Evolutionary conservation across 2,329 filamentous ascomycete species (phyloP), one percentile per base, ranked within the genome.

Genomic region (Aspergillus hortae): DNA sequence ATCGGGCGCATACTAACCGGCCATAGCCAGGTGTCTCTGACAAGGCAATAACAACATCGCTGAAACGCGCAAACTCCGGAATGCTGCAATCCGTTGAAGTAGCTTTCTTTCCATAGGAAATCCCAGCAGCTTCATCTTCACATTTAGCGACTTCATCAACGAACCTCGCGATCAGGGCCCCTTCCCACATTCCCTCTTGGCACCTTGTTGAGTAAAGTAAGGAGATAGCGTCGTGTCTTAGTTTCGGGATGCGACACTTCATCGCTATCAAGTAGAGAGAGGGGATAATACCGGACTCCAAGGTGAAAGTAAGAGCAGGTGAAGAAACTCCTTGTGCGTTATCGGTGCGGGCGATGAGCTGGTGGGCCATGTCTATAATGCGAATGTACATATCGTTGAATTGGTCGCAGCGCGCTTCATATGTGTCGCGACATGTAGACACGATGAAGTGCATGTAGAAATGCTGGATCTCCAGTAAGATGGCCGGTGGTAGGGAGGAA

Each of bases 181-280:
- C 41, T 33, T 51, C 48, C 48, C 48, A 51, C 48, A 51, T 51
- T 6, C 48, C 48, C 27, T 51, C 48, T 10, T 51, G 48, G 12
- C 48, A 51, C 6, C 17, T 15, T 21, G 32, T 46, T 9, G 10
- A 17, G 12, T 32, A 12, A 3, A 51, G 21, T 3, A 51, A 15
- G 11, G 43, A 46, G n/a, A 46, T 51, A 23, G 48, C 48, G 19
- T 30, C 21, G n/a, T 12, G 32, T 32, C 48, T 21, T 6, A 36
- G 15, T 11, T 11, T 12, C 4, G 19, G 21, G 21, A 30, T 21
- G 6, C 48, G 48, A 32, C 43, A 51, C 19, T 51, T 51, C 9
- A 41, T 27, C 12, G 48, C 41, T 15, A 25, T 40, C 6, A 51
- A n/a, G 17, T 51, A 51, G n/a, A 51, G 35, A 30, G 32, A 21